Evolutionary conservation across 257 asterid species (phyloP), one percentile per base, ranked within the genome.

Genomic region (Solanum sejunctum): DNA sequence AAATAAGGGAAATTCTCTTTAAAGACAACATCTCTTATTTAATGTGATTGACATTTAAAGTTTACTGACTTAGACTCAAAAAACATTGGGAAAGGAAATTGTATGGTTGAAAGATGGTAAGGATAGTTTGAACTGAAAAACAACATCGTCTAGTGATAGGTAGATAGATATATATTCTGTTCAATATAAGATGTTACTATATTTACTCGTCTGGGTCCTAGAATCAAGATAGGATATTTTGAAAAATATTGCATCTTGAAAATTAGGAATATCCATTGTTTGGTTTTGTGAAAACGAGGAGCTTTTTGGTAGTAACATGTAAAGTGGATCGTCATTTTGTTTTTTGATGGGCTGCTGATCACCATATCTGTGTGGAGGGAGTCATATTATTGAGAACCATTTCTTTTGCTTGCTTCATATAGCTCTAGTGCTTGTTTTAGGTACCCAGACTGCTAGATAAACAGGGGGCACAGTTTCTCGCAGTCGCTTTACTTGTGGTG

Each of bases 381-480:
- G 63, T 52, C 28, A 17, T 52, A 32, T 26, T 52, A 28, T 52
- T 52, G 83, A 26, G 66, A 78, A 16, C 66, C 63, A 67, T 54
- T 71, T 36, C 71, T 85, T 70, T 21, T n/a, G 77, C 49, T 77
- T 87, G 54, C 75, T 72, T 85, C 85, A 61, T 57, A 28, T 63
- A 75, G 41, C 26, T 49, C 28, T 84, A 47, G 81, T 81, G 83
- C 84, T 88, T 86, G 87, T 87, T 88, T 66, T 86, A 97, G 99
- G 96, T 97, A 71, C 99, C 99, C 41, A 91, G 98, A 5, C 87
- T 97, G 88, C 90, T 97, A 84, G 99, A 95, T 88, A 97, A 93
- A 90, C 99, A 97, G 90, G 99, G 99, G n/a, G 92, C 92, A 13
- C 98, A 95, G 88, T 93, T 97, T 88, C 96, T 97, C 88, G 94